These are phyloP conservation scores for Tylopilus balloui DNA, from an alignment of 768 basidiomycete genomes.

Conservation along the genomic window DNA sequence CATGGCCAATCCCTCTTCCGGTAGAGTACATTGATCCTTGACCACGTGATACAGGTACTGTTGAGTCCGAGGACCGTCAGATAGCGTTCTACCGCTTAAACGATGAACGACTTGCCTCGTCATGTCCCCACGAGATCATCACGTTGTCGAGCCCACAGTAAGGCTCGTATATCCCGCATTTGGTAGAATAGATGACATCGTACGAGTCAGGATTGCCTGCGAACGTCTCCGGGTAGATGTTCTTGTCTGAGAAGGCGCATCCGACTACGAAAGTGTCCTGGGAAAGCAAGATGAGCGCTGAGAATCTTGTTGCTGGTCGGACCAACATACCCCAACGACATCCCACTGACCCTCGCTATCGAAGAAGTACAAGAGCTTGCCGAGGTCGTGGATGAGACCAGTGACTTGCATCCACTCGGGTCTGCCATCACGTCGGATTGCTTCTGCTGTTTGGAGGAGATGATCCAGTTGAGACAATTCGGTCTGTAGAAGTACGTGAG, in stretches of 20 bases:
- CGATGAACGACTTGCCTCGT: constrained; percentile 58
- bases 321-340: constrained; percentile 70
- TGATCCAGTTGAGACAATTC: constrained; percentile 84
- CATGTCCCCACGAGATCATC: constrained; percentile 89
- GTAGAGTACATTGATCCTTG: constrained; percentile 77
- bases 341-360: constrained; percentile 92
- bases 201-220: constrained; percentile 62
- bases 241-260: constrained; percentile 80
- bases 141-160: constrained; percentile 82
- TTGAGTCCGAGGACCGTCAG: constrained; percentile 7
- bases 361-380: constrained; percentile 81
- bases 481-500: constrained; percentile 44
- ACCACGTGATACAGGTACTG: constrained; percentile 83
- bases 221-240: constrained; percentile 78
- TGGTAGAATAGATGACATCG: constrained; percentile 64
- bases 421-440: constrained; percentile 79
- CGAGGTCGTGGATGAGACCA: constrained; percentile 85
- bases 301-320: background rate
- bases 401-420: constrained; percentile 93
- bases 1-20: constrained; percentile 82
- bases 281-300: constrained; percentile 3
- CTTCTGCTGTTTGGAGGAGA: constrained; percentile 87
- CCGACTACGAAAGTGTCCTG: constrained; percentile 79
- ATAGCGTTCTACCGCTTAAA: background rate
- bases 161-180: constrained; percentile 71